These are phyloP conservation scores for Centrapalus pauciflorus DNA, from an alignment of 129 eudicot genomes.

Conservation along the genomic window DNA sequence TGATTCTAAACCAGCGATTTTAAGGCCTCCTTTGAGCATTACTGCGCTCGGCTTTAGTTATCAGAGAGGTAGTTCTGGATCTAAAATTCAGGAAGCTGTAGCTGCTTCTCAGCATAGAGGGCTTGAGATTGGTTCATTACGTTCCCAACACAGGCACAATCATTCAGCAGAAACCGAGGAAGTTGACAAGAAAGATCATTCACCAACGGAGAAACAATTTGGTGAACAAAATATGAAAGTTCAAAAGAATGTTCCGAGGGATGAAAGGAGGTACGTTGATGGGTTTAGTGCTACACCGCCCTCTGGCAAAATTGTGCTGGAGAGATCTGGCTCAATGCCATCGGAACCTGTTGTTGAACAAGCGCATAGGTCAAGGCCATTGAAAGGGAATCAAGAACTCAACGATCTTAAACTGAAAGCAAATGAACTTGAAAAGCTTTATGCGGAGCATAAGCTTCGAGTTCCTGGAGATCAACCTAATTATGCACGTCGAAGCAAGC, in stretches of 20 bases:
- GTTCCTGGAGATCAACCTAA: conserved; percentile 59
- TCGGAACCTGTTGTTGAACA: conserved; percentile 45
- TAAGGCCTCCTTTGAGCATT: conserved; percentile 29
- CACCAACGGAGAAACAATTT: conserved; percentile 29
- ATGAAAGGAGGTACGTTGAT: conserved; percentile 31
- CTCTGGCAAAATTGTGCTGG: conserved; percentile 41
- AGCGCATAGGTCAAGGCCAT: conserved; percentile 54
- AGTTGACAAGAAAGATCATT: conserved; percentile 19
- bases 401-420: conserved; percentile 89
- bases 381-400: conserved; percentile 84
- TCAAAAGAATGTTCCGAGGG: conserved; percentile 45
- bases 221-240: conserved; percentile 37
- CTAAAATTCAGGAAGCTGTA: conserved; percentile 35
- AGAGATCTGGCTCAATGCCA: conserved; percentile 37
- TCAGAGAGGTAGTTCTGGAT: conserved; percentile 35
- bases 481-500: conserved; percentile 50
- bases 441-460: conserved; percentile 92
- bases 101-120: conserved; percentile 34
- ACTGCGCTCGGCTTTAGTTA: conserved; percentile 24
- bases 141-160: conserved; percentile 18
- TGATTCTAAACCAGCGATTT: conserved; percentile 17
- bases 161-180: conserved; percentile 23
- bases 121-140: conserved; percentile 22
- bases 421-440: conserved; percentile 90
- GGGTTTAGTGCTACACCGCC: conserved; percentile 29